Evolutionary conservation across 306 rosid genomes (phyloP).

Genomic region (Quercus engelmannii): DNA sequence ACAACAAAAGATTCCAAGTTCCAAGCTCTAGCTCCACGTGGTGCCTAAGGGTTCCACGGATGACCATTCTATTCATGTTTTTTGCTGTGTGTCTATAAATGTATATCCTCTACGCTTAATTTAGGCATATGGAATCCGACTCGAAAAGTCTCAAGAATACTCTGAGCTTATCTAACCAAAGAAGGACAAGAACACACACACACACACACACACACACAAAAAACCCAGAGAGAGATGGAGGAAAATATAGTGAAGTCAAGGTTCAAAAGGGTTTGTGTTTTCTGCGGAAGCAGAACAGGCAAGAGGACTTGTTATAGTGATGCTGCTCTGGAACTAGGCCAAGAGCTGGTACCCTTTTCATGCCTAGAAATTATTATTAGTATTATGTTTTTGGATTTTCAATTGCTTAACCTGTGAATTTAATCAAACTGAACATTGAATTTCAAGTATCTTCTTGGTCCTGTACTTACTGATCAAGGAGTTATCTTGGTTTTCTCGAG

Average conservation of each 20-base stretch:
- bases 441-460: background rate
- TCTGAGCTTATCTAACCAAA: background rate
- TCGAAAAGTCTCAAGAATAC: background rate
- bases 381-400: background rate
- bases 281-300: conserved; percentile 34
- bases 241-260: conserved; percentile 5
- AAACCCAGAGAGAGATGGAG: background rate
- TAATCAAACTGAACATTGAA: background rate
- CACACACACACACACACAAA: no score
- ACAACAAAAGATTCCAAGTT: background rate
- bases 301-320: conserved; percentile 24
- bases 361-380: no score
- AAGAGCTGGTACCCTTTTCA: conserved; percentile 17
- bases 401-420: background rate
- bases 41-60: background rate
- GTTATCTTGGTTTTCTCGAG: background rate
- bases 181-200: background rate
- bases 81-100: background rate
- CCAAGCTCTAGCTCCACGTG: background rate
- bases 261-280: conserved; percentile 27
- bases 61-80: background rate
- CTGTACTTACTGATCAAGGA: background rate
- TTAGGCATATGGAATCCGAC: background rate
- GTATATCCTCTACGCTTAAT: background rate
- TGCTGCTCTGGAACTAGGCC: conserved; percentile 29